Conservation (phyloP, 139 green algal genomes). For the Chlorella vulgaris region DNA sequence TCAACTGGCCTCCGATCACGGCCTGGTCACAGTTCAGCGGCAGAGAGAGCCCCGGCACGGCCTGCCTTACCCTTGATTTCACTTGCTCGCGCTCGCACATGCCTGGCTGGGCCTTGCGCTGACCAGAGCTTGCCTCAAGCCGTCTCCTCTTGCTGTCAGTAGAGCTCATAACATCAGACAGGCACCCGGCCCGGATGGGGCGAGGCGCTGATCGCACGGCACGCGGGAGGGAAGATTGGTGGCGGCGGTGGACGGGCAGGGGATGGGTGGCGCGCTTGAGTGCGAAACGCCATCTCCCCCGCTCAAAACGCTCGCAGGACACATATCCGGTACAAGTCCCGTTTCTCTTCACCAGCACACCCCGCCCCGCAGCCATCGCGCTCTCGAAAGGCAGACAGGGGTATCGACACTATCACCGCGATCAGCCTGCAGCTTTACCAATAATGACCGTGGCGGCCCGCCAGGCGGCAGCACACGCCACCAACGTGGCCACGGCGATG, state of each 20-base stretch:
- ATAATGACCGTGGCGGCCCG: background rate
- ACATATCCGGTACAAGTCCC: too few relatives aligned
- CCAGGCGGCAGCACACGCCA: background rate
- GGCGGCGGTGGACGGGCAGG: too few relatives aligned
- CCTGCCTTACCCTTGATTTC: background rate
- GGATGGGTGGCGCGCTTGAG: too few relatives aligned
- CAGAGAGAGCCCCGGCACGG: background rate
- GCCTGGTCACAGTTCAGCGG: too few relatives aligned
- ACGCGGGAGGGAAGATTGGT: background rate
- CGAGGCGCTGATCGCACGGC: background rate
- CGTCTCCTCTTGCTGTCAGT: background rate
- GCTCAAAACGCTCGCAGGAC: too few relatives aligned
- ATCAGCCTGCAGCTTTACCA: background rate
- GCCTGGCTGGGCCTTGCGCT: background rate
- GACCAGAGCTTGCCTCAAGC: background rate
- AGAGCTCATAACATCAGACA: background rate
- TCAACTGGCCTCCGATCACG: too few relatives aligned
- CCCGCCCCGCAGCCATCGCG: too few relatives aligned
- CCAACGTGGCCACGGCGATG: background rate
- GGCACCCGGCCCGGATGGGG: background rate
- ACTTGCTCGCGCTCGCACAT: constrained; percentile 1
- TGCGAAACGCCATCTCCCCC: too few relatives aligned
- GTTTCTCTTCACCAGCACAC: too few relatives aligned
- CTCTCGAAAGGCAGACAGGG: too few relatives aligned
- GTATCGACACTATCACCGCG: too few relatives aligned